Evolutionary conservation across 1,284 basidiomycete species (phyloP).

Genomic region (Ceratobasidium sp.): DNA sequence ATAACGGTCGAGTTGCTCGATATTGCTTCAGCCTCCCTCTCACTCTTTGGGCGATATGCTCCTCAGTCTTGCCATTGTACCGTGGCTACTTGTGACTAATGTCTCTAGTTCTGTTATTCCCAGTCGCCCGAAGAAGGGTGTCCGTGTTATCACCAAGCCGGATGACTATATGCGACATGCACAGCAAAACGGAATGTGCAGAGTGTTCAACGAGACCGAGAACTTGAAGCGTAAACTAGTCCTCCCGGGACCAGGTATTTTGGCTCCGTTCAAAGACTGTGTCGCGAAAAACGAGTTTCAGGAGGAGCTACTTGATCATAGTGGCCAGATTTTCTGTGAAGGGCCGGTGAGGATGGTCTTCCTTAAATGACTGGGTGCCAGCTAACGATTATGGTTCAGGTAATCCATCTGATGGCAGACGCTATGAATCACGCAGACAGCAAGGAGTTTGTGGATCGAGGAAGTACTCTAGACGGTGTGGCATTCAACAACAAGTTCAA

Average conservation of each 20-base stretch:
- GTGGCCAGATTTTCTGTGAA: background rate
- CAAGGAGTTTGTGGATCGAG: slow-evolving; percentile 4
- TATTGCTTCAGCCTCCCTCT: too few species aligned
- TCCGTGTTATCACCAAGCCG: background rate
- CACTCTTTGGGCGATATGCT: too few species aligned
- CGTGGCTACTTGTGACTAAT: too few species aligned
- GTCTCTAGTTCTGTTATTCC: background rate
- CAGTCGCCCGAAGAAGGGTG: too few species aligned
- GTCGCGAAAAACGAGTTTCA: slow-evolving; percentile 1
- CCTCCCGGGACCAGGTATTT: background rate
- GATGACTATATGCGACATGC: background rate
- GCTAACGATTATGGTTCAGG: background rate
- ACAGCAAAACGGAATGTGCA: background rate
- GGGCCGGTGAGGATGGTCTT: background rate
- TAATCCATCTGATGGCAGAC: slow-evolving; percentile 6
- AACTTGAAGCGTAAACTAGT: background rate
- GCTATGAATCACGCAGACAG: background rate
- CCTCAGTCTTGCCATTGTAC: too few species aligned
- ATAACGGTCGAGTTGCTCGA: too few species aligned
- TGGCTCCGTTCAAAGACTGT: background rate
- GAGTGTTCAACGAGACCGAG: background rate
- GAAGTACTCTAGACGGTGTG: background rate
- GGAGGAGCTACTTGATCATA: background rate
- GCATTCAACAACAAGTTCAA: background rate
- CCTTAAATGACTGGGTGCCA: too few species aligned